Conservation (phyloP, 345 rosid species). For the Raphanus sativus region DNA sequence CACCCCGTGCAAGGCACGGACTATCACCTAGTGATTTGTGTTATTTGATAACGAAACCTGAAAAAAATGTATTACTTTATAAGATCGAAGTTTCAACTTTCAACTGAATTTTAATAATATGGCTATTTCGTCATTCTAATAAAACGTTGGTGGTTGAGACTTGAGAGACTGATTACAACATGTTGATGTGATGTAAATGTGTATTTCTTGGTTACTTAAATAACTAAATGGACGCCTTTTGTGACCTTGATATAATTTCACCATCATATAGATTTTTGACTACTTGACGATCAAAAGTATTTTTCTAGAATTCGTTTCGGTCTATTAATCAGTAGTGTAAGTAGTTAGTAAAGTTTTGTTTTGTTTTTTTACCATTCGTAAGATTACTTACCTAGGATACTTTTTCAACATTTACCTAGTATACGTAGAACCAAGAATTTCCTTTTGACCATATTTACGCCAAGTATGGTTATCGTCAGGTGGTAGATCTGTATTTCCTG, state of each 20-base stretch:
- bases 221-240: background rate
- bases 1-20: too few species aligned
- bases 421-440: constrained; percentile 61
- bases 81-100: background rate
- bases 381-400: too few species aligned
- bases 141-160: background rate
- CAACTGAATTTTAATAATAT: background rate
- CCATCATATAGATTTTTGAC: background rate
- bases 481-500: constrained; percentile 67
- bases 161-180: constrained; percentile 25
- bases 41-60: constrained; percentile 10
- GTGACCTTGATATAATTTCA: background rate
- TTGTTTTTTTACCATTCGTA: too few species aligned
- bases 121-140: constrained; percentile 9
- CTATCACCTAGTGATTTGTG: too few species aligned
- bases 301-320: background rate
- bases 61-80: constrained; percentile 7
- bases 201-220: background rate
- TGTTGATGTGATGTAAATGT: constrained; percentile 6
- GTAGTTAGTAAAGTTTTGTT: background rate
- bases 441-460: constrained; percentile 41
- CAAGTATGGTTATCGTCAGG: constrained; percentile 42
- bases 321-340: background rate
- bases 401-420: constrained; percentile 56
- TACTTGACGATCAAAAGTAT: background rate